Evolutionary conservation across 2,329 filamentous ascomycete genomes (phyloP).

Genomic region (Hirsutella minnesotensis): DNA sequence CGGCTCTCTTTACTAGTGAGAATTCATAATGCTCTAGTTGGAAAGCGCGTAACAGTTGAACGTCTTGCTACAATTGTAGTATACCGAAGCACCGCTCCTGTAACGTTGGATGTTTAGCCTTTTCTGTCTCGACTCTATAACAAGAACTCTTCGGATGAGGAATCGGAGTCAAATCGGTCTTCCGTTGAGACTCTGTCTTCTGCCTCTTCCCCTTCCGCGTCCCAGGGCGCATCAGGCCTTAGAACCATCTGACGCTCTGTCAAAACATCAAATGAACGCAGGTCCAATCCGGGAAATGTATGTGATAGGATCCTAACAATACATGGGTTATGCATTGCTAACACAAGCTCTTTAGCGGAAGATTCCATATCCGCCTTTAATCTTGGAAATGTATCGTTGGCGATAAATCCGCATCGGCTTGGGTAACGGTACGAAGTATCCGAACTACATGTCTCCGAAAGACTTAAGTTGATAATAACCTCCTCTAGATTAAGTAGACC

Average conservation of each 20-base stretch:
- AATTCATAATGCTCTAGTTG: too few relatives aligned
- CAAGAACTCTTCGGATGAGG: background rate
- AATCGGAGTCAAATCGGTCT: constrained; percentile 2
- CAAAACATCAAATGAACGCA: constrained; percentile 5
- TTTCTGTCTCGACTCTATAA: background rate
- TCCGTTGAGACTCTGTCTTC: background rate
- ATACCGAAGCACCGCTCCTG: background rate
- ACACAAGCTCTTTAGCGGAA: constrained; percentile 2
- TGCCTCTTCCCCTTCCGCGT: constrained; percentile 5
- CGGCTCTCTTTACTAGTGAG: too few relatives aligned
- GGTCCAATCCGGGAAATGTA: constrained; percentile 4
- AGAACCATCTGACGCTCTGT: constrained; percentile 4
- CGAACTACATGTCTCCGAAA: constrained; percentile 2
- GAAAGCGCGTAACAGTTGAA: too few relatives aligned
- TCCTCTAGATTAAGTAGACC: constrained; percentile 1
- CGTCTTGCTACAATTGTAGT: background rate
- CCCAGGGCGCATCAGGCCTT: constrained; percentile 1
- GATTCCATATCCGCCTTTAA: background rate
- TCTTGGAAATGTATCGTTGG: background rate
- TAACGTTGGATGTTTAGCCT: background rate
- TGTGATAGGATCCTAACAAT: constrained; percentile 6
- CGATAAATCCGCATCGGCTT: background rate
- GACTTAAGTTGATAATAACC: constrained; percentile 5
- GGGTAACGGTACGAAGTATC: constrained; percentile 3
- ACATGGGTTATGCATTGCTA: constrained; percentile 2